phyloP scores from a whole-genome alignment of 805 yeast genomes.

The Teunomyces panamensis region DNA sequence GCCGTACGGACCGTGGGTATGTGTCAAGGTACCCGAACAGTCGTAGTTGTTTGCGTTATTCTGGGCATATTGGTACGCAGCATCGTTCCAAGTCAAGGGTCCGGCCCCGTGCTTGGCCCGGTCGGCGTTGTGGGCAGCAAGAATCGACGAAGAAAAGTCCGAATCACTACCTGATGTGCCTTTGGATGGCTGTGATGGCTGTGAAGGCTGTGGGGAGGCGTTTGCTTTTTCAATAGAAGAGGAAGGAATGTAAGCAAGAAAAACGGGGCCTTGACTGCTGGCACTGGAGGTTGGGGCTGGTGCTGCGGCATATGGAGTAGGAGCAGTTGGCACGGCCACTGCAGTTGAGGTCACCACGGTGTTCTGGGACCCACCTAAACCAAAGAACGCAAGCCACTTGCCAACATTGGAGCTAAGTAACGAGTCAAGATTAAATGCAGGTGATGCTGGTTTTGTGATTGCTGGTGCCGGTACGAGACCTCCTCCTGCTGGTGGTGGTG shows the following conservation, averaged over 20 bases:
- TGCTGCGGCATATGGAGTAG: not conserved
- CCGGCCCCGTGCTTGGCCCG: constrained; percentile 30
- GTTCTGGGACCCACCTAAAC: constrained; percentile 4
- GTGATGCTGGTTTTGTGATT: constrained; percentile 5
- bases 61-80: constrained; percentile 32
- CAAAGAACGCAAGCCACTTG: constrained; percentile 12
- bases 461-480: constrained; percentile 4
- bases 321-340: not conserved
- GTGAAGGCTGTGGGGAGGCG: not conserved
- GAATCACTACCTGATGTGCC: constrained; percentile 17
- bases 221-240: not conserved
- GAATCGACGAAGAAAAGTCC: constrained; percentile 26
- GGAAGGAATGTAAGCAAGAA: constrained; percentile 1
- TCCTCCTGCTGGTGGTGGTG: constrained; percentile 9
- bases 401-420: constrained; percentile 6
- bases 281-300: not conserved
- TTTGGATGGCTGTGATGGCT: constrained; percentile 10
- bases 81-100: constrained; percentile 28
- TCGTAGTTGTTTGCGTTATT: constrained; percentile 34
- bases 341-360: constrained; percentile 1
- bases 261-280: constrained; percentile 3
- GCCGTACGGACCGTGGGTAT: constrained; percentile 35
- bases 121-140: constrained; percentile 32
- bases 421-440: constrained; percentile 6
- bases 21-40: constrained; percentile 36